These are phyloP conservation scores for Nicotiana tabacum DNA, from an alignment of 257 asterid species.

Conservation along the genomic window DNA sequence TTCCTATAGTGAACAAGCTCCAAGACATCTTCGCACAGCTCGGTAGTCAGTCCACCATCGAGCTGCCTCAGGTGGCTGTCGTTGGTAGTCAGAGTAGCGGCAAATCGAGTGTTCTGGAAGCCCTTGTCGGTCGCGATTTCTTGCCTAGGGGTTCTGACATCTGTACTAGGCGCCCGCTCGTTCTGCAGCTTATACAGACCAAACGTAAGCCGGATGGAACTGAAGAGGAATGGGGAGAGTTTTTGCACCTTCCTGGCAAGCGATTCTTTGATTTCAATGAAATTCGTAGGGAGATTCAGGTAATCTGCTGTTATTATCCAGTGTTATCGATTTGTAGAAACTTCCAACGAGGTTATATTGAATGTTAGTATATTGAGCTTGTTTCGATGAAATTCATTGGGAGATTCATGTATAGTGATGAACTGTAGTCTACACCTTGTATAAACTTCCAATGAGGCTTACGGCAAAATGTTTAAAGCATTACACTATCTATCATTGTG, in stretches of 20 bases:
- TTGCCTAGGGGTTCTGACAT: constrained; percentile 87
- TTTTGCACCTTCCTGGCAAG: constrained; percentile 69
- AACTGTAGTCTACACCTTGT: background rate
- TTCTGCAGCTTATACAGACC: constrained; percentile 69
- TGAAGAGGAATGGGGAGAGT: constrained; percentile 93
- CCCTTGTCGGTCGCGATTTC: constrained; percentile 96
- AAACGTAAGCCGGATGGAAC: constrained; percentile 48
- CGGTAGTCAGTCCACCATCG: constrained; percentile 70
- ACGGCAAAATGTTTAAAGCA: background rate
- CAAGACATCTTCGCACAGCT: constrained; percentile 88
- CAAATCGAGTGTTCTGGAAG: constrained; percentile 94
- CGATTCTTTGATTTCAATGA: constrained; percentile 65
- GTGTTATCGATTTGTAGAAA: background rate
- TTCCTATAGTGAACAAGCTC: constrained; percentile 78
- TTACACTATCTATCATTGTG: background rate
- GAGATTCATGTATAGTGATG: background rate
- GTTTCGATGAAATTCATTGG: background rate
- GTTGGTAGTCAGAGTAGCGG: constrained; percentile 99
- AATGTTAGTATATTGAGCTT: background rate
- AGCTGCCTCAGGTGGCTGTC: constrained; percentile 95
- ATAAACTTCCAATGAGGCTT: background rate
- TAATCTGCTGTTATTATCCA: constrained; percentile 7
- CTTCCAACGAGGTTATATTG: background rate
- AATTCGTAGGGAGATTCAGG: constrained; percentile 83
- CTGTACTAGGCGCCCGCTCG: constrained; percentile 91